A percentile compares a stretch with the other conserved stretches of the same genome.
phyloP scores from a whole-genome alignment of 371 early-diverging fungal species.

The Massospora cicadina region DNA sequence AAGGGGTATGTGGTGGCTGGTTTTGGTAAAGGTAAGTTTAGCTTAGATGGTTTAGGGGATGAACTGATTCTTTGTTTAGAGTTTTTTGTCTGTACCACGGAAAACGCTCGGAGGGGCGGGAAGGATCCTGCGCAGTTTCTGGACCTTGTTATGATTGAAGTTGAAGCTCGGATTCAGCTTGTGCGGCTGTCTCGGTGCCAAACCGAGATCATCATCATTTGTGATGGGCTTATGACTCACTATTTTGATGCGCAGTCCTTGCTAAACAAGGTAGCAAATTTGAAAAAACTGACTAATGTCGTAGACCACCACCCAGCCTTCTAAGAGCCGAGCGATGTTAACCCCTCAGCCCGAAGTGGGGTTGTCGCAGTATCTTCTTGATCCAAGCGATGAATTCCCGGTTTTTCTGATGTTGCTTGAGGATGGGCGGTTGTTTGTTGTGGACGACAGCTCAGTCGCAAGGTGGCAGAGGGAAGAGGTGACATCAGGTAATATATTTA shows the following conservation, averaged over 20 bases:
- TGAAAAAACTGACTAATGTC: background rate
- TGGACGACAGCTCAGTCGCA: background rate
- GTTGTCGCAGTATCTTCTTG: background rate
- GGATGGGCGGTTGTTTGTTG: background rate
- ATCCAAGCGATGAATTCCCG: background rate
- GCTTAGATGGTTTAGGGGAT: background rate
- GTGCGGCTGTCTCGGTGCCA: background rate
- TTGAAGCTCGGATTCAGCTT: background rate
- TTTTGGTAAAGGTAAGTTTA: background rate
- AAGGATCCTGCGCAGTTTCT: background rate
- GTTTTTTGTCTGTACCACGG: background rate
- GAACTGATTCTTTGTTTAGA: background rate
- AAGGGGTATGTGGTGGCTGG: background rate
- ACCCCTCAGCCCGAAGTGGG: background rate
- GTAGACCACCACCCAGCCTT: background rate
- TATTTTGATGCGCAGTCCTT: background rate
- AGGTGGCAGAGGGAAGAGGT: background rate
- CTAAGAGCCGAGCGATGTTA: background rate
- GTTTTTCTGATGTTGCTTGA: background rate
- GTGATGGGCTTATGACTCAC: background rate
- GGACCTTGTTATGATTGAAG: background rate
- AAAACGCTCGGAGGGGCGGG: background rate
- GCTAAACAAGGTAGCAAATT: background rate
- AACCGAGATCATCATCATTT: background rate
- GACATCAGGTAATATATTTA: background rate